Conservation (phyloP, 2,329 filamentous ascomycete genomes). For the Phyllosticta paracitricarpa region DNA sequence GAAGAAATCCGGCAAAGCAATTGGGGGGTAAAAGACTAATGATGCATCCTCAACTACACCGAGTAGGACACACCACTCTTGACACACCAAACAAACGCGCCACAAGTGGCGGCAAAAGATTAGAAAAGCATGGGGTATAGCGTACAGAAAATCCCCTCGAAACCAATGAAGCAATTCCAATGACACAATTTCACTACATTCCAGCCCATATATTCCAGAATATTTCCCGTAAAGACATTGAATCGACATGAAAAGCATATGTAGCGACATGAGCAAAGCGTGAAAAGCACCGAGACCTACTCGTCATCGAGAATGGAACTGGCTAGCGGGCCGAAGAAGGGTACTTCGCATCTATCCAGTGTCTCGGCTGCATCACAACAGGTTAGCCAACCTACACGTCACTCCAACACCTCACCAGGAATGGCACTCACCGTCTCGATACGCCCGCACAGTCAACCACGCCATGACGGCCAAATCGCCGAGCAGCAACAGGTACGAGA, state of each 20-base stretch:
- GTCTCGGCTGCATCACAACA: constrained; percentile 43
- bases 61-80: neutral
- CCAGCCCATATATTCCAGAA: neutral
- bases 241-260: constrained; percentile 29
- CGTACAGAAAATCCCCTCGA: neutral
- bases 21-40: neutral
- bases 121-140: neutral
- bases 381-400: neutral
- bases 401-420: neutral
- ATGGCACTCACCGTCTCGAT: constrained; percentile 62
- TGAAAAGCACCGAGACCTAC: constrained; percentile 23
- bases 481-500: constrained; percentile 76
- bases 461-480: constrained; percentile 66
- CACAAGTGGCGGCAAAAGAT: neutral
- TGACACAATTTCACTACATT: neutral
- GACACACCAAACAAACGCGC: neutral
- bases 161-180: neutral
- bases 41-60: neutral
- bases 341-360: constrained; percentile 66
- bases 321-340: constrained; percentile 74
- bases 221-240: constrained; percentile 22
- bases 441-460: constrained; percentile 68
- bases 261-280: constrained; percentile 27
- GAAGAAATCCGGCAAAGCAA: neutral
- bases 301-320: constrained; percentile 89